phyloP scores from a whole-genome alignment of 148 eudicot species.

The Euryodendron excelsum region DNA sequence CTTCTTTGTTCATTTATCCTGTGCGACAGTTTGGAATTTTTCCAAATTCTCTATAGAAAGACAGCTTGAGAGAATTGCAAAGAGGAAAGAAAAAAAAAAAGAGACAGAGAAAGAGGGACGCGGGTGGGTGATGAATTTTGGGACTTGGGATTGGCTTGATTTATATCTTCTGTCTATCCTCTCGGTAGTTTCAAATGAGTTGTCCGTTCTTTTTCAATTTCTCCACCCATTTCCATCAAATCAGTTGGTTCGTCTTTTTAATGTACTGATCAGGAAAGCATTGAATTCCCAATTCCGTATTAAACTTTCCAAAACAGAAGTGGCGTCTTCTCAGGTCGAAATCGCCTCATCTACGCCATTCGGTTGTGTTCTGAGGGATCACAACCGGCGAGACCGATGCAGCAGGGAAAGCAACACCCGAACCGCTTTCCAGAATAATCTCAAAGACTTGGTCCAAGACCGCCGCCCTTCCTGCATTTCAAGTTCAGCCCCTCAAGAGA shows the following conservation, averaged over 20 bases:
- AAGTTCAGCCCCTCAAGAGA: conserved; percentile 15
- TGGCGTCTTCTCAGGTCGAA: conserved; percentile 58
- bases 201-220: background rate
- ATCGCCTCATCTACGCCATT: conserved; percentile 46
- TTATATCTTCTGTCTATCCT: background rate
- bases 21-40: background rate
- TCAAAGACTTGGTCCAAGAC: conserved; percentile 43
- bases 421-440: conserved; percentile 32
- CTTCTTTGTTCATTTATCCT: background rate
- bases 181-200: background rate
- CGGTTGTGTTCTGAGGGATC: conserved; percentile 50
- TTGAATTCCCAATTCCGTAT: background rate
- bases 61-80: too few relatives aligned
- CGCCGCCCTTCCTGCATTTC: too few relatives aligned
- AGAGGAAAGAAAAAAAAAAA: background rate
- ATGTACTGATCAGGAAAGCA: background rate
- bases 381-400: conserved; percentile 31
- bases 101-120: background rate
- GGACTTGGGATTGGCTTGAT: background rate
- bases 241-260: background rate
- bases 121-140: conserved; percentile 3
- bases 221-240: background rate
- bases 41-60: conserved; percentile 6
- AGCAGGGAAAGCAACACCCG: conserved; percentile 23
- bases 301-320: conserved; percentile 2